These are phyloP conservation scores for Glebionis coronaria DNA, from an alignment of 129 eudicot species.

Conservation along the genomic window DNA sequence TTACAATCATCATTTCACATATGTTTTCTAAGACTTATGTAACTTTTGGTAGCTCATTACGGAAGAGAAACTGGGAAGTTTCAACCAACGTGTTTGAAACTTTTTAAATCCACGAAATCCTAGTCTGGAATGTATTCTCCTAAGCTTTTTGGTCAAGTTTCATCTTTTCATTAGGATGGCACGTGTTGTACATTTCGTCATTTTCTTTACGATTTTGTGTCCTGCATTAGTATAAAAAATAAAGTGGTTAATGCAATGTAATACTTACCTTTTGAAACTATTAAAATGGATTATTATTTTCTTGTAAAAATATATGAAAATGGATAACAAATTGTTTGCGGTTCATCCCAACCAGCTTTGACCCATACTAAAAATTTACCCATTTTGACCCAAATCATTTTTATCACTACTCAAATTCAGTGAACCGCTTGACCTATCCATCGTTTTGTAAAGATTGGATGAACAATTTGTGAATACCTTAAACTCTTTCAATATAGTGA, in stretches of 20 bases:
- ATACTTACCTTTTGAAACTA: no score
- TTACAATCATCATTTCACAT: no score
- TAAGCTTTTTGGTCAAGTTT: conserved; percentile 50
- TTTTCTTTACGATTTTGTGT: conserved; percentile 38
- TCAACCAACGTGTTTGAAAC: conserved; percentile 63
- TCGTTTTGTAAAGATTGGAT: background rate
- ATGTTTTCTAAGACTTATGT: no score
- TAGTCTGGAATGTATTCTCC: conserved; percentile 59
- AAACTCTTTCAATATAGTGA: conserved; percentile 30
- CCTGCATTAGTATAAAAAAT: conserved; percentile 48
- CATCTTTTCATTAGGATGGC: conserved; percentile 38
- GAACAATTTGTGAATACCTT: conserved; percentile 39
- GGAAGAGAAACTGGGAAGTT: conserved; percentile 58
- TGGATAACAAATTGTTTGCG: no score
- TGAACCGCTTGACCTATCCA: no score
- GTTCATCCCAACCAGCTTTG: no score
- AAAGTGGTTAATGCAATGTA: background rate
- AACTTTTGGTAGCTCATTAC: no score
- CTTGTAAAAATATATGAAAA: no score
- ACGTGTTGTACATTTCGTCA: conserved; percentile 40
- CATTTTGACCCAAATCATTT: no score
- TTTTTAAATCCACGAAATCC: conserved; percentile 54
- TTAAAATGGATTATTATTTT: no score
- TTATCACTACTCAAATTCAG: no score
- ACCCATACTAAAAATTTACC: no score